Evolutionary conservation across 1,139 yeast genomes (phyloP).

Genomic region (Taphrina confusa): DNA sequence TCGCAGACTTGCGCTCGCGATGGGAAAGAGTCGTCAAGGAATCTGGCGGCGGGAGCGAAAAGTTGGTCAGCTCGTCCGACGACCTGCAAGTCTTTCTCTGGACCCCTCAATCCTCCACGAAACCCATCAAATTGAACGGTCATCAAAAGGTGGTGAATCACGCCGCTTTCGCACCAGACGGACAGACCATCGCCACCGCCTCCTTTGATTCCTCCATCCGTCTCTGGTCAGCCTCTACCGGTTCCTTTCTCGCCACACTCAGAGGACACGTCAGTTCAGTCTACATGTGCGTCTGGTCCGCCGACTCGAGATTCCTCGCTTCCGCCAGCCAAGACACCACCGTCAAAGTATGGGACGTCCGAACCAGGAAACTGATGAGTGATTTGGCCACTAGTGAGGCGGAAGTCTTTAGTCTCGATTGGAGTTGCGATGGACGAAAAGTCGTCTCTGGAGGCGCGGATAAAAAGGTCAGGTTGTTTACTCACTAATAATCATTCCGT

Average conservation of each 20-base stretch:
- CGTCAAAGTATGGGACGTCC: constrained; percentile 92
- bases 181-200: constrained; percentile 84
- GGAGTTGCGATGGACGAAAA: constrained; percentile 92
- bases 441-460: constrained; percentile 98
- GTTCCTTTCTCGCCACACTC: constrained; percentile 85
- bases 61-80: constrained; percentile 92
- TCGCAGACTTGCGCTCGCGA: constrained; percentile 58
- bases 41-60: constrained; percentile 63
- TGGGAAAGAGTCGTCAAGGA: constrained; percentile 77
- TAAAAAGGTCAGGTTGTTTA: constrained; percentile 89
- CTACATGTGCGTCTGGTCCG: constrained; percentile 98
- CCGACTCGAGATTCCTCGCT: constrained; percentile 86
- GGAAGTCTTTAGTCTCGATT: constrained; percentile 95
- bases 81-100: constrained; percentile 97
- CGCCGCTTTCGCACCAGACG: constrained; percentile 95
- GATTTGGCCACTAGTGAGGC: constrained; percentile 96
- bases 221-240: constrained; percentile 93
- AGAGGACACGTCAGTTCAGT: constrained; percentile 98
- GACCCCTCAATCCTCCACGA: constrained; percentile 77
- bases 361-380: constrained; percentile 75
- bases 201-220: constrained; percentile 94
- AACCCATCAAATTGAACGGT: constrained; percentile 90
- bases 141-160: constrained; percentile 96
- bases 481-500: constrained; percentile 59
- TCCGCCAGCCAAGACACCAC: constrained; percentile 97